Evolutionary conservation across 306 rosid genomes (phyloP), one percentile per base, ranked within the genome.

Genomic region (Inga laurina): DNA sequence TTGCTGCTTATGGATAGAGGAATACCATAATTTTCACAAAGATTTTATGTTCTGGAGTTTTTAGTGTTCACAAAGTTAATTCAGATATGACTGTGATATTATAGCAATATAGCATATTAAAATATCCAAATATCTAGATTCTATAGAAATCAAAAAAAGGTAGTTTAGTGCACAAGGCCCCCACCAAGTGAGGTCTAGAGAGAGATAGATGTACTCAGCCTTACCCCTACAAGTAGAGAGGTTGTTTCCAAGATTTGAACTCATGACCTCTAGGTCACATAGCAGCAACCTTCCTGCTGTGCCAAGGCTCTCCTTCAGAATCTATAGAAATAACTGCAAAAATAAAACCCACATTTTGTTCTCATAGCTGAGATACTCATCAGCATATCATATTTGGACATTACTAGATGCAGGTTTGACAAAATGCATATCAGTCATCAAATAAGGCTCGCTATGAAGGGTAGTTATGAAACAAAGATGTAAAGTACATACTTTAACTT

Each of bases 381-480:
- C 68, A n/a, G 30, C 72, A 34, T 71, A 76, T 76, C 59, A 76
- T 22, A 75, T 52, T 61, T 67, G 51, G 49, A 70, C 48, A 35
- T 69, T 19, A 68, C 9, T 32, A 77, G 18, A 83, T 70, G 51
- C 49, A 72, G 54, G 73, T 39, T 69, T 70, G 52, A 44, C 22
- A 67, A 32, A 13, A 75, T 76, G 77, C 67, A 56, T 22, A 43
- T 11, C 68, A 16, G 77, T 35, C 7, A 77, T 37, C 82, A 57
- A 67, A 52, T 35, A 77, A 37, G 35, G 79, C 75, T 76, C 39
- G 32, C 73, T 76, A 62, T 24, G 27, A 71, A 71, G 57, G 56
- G 35, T 56, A 56, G 24, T 16, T 35, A 32, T 45, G 27, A 70
- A 77, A 22, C 79, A 71, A 72, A 78, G 75, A 37, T 46, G 74